phyloP scores from a whole-genome alignment of 1,284 basidiomycete species.

The Abortiporus biennis region DNA sequence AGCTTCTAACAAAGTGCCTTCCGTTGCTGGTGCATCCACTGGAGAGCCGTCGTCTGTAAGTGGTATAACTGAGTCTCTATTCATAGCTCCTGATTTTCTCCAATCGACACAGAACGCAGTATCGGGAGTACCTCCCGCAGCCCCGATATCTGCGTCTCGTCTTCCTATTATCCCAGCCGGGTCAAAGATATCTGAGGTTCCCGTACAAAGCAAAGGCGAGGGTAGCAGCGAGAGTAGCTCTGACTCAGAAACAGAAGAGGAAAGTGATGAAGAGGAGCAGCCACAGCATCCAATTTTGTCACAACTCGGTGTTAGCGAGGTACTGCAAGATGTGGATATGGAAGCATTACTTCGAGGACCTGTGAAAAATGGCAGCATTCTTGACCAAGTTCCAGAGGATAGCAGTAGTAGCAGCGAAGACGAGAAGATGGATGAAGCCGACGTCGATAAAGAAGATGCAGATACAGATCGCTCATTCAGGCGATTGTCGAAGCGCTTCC shows the following conservation, averaged over 20 bases:
- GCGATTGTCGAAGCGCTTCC: constrained; percentile 19
- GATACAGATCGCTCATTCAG: constrained; percentile 19
- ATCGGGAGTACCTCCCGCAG: neutral
- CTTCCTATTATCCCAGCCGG: constrained; percentile 18
- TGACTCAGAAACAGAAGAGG: constrained; percentile 12
- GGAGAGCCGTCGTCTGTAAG: too few relatives aligned
- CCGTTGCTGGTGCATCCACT: neutral
- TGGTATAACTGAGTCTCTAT: too few relatives aligned
- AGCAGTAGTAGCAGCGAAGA: constrained; percentile 13
- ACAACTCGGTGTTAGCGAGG: too few relatives aligned
- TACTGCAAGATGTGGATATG: constrained; percentile 11
- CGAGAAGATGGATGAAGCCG: constrained; percentile 12
- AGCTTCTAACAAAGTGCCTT: neutral
- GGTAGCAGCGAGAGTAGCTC: constrained; percentile 24
- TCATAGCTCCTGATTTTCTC: too few relatives aligned
- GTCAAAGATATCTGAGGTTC: constrained; percentile 24
- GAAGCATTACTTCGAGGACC: constrained; percentile 23
- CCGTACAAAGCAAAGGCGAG: constrained; percentile 21
- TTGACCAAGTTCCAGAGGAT: constrained; percentile 18
- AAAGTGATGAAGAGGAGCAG: too few relatives aligned
- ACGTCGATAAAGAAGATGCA: constrained; percentile 17
- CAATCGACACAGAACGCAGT: too few relatives aligned
- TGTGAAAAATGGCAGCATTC: constrained; percentile 14
- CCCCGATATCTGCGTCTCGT: constrained; percentile 3
- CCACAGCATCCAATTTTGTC: neutral